A percentile compares a stretch with the other conserved stretches of the same genome.
These are phyloP conservation scores for Lentinula aciculospora DNA, from an alignment of 768 basidiomycete species.

Conservation along the genomic window DNA sequence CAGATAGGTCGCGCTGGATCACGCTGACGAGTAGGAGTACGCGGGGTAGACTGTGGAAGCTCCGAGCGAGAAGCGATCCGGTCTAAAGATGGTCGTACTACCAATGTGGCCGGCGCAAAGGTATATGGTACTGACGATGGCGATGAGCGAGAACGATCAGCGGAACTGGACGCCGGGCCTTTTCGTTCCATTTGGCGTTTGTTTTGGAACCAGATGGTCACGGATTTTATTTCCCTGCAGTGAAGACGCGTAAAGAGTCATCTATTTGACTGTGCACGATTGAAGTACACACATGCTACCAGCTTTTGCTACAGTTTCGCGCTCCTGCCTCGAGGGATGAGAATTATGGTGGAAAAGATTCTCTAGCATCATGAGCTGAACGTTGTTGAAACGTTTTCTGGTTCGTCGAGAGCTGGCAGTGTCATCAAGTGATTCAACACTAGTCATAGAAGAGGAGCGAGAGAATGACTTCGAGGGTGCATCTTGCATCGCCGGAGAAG, in stretches of 20 bases:
- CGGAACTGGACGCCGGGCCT: slow-evolving; percentile 13
- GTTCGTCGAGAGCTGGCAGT: slow-evolving; percentile 46
- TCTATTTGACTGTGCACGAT: slow-evolving; percentile 4
- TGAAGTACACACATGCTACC: slow-evolving; percentile 54
- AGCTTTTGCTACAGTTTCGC: slow-evolving; percentile 54
- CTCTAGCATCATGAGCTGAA: slow-evolving; percentile 68
- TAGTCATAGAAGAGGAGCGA: slow-evolving; percentile 51
- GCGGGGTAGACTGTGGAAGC: slow-evolving; percentile 15
- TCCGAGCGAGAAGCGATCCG: slow-evolving; percentile 52
- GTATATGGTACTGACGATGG: background rate
- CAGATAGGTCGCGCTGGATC: slow-evolving; percentile 32
- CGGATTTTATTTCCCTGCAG: slow-evolving; percentile 58
- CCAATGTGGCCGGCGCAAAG: background rate
- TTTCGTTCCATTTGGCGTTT: slow-evolving; percentile 56
- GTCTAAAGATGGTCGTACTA: slow-evolving; percentile 41
- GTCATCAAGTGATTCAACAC: slow-evolving; percentile 44
- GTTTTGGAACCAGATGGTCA: slow-evolving; percentile 85
- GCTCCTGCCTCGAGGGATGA: slow-evolving; percentile 70
- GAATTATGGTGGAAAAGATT: slow-evolving; percentile 67
- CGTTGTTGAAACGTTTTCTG: slow-evolving; percentile 63
- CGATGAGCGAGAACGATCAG: slow-evolving; percentile 10
- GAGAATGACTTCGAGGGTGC: slow-evolving; percentile 22
- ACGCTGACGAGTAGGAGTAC: slow-evolving; percentile 11
- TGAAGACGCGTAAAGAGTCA: slow-evolving; percentile 2
- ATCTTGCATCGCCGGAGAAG: background rate